Percentiles rank a stretch among this genome's conserved stretches.
phyloP scores from a whole-genome alignment of 1,139 yeast genomes.

The Pichia terricola region DNA sequence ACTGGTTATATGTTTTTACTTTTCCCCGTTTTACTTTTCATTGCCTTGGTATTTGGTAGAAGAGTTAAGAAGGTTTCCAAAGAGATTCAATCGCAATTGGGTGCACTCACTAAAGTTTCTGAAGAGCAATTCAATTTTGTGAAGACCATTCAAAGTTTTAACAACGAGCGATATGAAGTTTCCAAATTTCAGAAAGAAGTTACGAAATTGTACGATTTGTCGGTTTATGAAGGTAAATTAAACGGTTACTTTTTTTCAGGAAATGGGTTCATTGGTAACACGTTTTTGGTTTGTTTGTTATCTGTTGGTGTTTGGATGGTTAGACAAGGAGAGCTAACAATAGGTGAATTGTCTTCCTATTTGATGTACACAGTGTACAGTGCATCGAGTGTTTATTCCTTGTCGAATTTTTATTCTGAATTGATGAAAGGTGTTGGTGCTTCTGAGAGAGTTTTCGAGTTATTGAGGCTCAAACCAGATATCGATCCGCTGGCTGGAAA shows the following conservation, averaged over 20 bases:
- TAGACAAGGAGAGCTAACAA: conserved; percentile 38
- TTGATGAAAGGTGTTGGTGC: conserved; percentile 58
- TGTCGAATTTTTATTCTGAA: conserved; percentile 51
- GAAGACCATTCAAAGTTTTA: conserved; percentile 48
- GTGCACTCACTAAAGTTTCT: conserved; percentile 46
- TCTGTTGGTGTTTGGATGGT: conserved; percentile 46
- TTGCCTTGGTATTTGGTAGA: conserved; percentile 46
- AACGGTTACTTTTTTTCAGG: conserved; percentile 43
- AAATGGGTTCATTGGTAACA: conserved; percentile 46
- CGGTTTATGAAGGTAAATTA: conserved; percentile 41
- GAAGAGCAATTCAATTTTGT: conserved; percentile 50
- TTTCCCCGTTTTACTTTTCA: conserved; percentile 42
- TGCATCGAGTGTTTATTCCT: conserved; percentile 49
- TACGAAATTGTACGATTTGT: conserved; percentile 34
- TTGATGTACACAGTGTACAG: conserved; percentile 55
- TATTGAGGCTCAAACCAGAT: conserved; percentile 38
- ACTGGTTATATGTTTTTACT: conserved; percentile 47
- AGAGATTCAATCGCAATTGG: conserved; percentile 45
- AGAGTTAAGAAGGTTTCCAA: conserved; percentile 41
- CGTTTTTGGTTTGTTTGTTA: conserved; percentile 38
- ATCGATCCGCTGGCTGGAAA: conserved; percentile 37
- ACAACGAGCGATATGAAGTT: conserved; percentile 35
- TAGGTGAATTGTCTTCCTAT: conserved; percentile 50
- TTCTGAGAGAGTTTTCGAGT: conserved; percentile 46
- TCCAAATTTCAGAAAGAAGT: conserved; percentile 34